These are phyloP conservation scores for Skeletonema menzelii DNA, from an alignment of 108 stramenopile genomes.

Conservation along the genomic window DNA sequence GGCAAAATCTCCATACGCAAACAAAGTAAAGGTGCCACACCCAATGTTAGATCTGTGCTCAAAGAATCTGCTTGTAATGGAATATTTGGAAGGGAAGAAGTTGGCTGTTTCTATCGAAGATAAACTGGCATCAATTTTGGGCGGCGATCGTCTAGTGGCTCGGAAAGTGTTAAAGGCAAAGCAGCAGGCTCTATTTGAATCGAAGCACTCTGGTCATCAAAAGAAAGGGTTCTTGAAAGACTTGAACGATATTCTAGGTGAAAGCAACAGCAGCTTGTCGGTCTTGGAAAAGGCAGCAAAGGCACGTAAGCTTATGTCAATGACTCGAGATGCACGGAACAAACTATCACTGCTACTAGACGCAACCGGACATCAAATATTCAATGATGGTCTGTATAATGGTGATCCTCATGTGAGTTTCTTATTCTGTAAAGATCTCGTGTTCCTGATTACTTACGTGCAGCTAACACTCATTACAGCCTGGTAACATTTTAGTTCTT, in stretches of 20 bases:
- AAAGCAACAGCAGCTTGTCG: slow-evolving; percentile 5
- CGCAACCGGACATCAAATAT: slow-evolving; percentile 77
- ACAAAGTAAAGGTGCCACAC: slow-evolving; percentile 52
- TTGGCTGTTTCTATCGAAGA: slow-evolving; percentile 56
- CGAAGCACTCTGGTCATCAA: slow-evolving; percentile 20
- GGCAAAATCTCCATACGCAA: slow-evolving; percentile 44
- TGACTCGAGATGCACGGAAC: slow-evolving; percentile 42
- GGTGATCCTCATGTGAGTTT: slow-evolving; percentile 63
- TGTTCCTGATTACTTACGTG: neutral
- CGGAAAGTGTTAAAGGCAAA: slow-evolving; percentile 45
- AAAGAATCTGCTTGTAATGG: slow-evolving; percentile 73
- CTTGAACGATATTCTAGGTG: slow-evolving; percentile 21
- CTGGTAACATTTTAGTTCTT: slow-evolving; percentile 58
- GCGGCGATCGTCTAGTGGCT: slow-evolving; percentile 43
- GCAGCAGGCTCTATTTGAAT: slow-evolving; percentile 45
- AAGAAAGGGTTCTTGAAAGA: slow-evolving; percentile 32
- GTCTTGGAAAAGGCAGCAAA: slow-evolving; percentile 6
- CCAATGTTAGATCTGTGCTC: slow-evolving; percentile 53
- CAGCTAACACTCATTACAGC: slow-evolving; percentile 1
- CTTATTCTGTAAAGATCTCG: neutral
- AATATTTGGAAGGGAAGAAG: slow-evolving; percentile 64
- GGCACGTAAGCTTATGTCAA: slow-evolving; percentile 23
- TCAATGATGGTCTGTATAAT: slow-evolving; percentile 62
- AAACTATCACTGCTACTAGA: slow-evolving; percentile 57
- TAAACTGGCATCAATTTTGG: slow-evolving; percentile 42